Evolutionary conservation across 2,329 filamentous ascomycete genomes (phyloP).

Genomic region (Bimuria novae-zelandiae): DNA sequence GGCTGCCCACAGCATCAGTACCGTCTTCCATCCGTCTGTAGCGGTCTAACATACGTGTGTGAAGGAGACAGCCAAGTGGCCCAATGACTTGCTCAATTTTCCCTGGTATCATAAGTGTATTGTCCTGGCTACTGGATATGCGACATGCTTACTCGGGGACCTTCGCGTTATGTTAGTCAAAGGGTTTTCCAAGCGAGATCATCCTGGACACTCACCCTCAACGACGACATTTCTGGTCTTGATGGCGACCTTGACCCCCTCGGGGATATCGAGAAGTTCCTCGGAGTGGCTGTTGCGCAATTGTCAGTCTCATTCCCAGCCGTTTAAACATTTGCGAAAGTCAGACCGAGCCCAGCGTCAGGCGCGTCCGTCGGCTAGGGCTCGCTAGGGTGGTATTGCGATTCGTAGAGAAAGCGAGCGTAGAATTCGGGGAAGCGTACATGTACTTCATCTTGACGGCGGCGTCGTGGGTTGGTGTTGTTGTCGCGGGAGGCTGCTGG

Average conservation of each 20-base stretch:
- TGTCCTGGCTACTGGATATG: conserved; percentile 16
- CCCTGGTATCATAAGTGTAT: conserved; percentile 60
- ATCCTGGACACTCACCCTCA: conserved; percentile 84
- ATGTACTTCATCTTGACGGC: conserved; percentile 96
- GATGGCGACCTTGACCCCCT: conserved; percentile 97
- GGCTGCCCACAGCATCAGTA: conserved; percentile 50
- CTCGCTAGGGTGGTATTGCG: conserved; percentile 21
- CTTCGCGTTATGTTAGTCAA: conserved; percentile 26
- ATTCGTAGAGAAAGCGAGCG: conserved; percentile 10
- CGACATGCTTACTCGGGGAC: conserved; percentile 37
- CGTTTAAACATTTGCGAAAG: conserved; percentile 20
- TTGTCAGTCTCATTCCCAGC: conserved; percentile 36
- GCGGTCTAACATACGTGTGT: conserved; percentile 56
- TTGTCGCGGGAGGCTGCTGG: conserved; percentile 28
- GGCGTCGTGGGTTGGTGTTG: conserved; percentile 43
- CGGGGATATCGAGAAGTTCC: conserved; percentile 93
- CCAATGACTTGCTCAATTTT: conserved; percentile 96
- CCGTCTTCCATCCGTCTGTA: conserved; percentile 2
- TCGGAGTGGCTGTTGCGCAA: conserved; percentile 70
- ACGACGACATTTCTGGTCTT: conserved; percentile 96
- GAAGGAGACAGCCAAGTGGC: conserved; percentile 96
- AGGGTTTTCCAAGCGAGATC: neutral
- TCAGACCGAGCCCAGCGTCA: conserved; percentile 13
- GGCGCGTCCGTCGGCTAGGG: conserved; percentile 17
- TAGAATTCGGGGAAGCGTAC: conserved; percentile 34